Base-by-base conservation (phyloP, 768 basidiomycete species). In the Lactarius pseudohatsudake region DNA sequence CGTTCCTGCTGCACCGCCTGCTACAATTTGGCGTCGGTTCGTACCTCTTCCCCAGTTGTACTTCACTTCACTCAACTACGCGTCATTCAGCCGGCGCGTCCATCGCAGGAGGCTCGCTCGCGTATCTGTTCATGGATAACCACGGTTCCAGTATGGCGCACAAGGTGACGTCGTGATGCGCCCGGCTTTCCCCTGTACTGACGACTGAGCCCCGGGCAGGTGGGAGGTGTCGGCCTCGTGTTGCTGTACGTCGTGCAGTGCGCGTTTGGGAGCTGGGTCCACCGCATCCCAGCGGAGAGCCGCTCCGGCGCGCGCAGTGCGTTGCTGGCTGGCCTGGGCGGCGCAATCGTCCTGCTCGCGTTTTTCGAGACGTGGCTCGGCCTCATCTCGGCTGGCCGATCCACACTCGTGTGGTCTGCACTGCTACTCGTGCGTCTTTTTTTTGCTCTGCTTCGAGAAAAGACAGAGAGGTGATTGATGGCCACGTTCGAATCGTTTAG, bases 1-100 rank as follows among this genome's bases (percentile, higher is more conserved):
- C 36, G 86, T 71, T 81, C 76, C 75, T 65, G 4, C 79, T 47
- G 78, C 85, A 66, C 85, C 87, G 68, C 70, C 84, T 56, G 62
- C 81, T 60, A 13, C 64, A 66, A 15, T 43, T 66, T 18, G 59
- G 30, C 36, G 26, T 66, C 56, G 57, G 60, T 65, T 10, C 26
- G 60, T 65, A 5, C 9, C 7, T 40, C 4, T 30, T 32, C 47
- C 10, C 47, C n/a, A 1, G 20, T 26, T 4, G 15, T 16, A 15
- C 22, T 11, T 13, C n/a, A 40, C 50, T 15, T 16, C 38, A 40
- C 50, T 15, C n/a, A 34, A 22, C 13, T 22, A 1, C 36, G n/a
- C 10, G n/a, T n/a, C 1, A 26, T 36, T 18, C 56, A 68, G 67
- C 67, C 34, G 56, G 67, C 18, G 26, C 26, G 2, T 47, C 8